A percentile compares a stretch with the other conserved stretches of the same genome.
Evolutionary conservation across 768 basidiomycete species (phyloP).

Genomic region (Scleroderma citrinum): DNA sequence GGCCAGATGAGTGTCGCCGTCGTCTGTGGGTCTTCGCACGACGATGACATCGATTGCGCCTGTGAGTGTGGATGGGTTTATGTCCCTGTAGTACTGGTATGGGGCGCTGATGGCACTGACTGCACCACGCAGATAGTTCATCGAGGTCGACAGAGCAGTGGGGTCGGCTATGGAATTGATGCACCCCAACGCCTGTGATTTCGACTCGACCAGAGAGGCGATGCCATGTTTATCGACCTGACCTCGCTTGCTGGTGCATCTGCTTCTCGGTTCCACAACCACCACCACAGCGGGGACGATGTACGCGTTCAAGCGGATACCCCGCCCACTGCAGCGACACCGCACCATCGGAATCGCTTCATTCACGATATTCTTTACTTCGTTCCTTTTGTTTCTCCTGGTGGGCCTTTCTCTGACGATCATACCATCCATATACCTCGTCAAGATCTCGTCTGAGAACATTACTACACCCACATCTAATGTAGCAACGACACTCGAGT

Average conservation of each 20-base stretch:
- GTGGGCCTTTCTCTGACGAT: conserved; percentile 73
- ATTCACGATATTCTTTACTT: conserved; percentile 44
- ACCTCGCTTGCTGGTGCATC: too few species aligned
- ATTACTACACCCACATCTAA: conserved; percentile 36
- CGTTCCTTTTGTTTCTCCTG: conserved; percentile 71
- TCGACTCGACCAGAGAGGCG: too few species aligned
- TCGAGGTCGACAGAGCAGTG: conserved; percentile 22
- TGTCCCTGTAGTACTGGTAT: conserved; percentile 87
- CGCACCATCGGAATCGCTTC: conserved; percentile 42
- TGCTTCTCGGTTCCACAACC: background rate
- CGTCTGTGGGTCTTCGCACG: conserved; percentile 64
- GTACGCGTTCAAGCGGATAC: background rate
- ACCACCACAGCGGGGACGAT: too few species aligned
- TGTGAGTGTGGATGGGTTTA: conserved; percentile 94
- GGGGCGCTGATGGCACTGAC: conserved; percentile 81
- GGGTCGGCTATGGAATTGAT: too few species aligned
- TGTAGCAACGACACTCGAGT: conserved; percentile 54
- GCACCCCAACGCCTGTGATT: too few species aligned
- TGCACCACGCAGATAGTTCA: conserved; percentile 88
- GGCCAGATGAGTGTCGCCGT: conserved; percentile 62
- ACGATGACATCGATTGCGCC: conserved; percentile 99
- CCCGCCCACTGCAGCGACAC: conserved; percentile 40
- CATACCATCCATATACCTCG: conserved; percentile 61
- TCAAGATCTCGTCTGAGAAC: conserved; percentile 35
- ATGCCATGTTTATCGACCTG: background rate